These are phyloP conservation scores for Claviceps purpurea DNA, from an alignment of 2,329 filamentous ascomycete species.

Conservation along the genomic window DNA sequence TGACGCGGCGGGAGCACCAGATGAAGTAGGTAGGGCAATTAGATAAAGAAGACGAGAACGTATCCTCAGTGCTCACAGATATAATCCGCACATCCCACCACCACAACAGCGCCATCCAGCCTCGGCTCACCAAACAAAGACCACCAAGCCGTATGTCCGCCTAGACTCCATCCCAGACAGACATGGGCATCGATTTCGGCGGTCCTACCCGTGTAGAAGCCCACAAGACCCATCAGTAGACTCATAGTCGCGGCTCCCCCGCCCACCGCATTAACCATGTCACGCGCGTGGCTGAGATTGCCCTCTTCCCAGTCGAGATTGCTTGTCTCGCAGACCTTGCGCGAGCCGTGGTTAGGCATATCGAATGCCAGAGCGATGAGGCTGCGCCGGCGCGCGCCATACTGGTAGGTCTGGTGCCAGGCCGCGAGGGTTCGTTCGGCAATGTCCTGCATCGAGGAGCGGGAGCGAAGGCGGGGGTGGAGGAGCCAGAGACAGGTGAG, in stretches of 20 bases:
- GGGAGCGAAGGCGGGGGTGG: constrained; percentile 60
- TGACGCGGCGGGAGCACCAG: background rate
- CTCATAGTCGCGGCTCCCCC: constrained; percentile 63
- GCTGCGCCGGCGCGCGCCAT: constrained; percentile 26
- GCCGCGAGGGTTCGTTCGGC: constrained; percentile 55
- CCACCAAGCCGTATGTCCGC: constrained; percentile 82
- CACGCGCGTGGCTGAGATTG: constrained; percentile 70
- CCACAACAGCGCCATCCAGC: constrained; percentile 61
- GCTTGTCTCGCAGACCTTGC: constrained; percentile 50
- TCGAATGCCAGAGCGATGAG: constrained; percentile 79
- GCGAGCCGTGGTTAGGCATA: constrained; percentile 79
- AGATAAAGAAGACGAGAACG: background rate
- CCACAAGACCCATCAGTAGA: constrained; percentile 62
- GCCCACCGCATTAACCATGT: constrained; percentile 75
- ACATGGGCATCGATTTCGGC: constrained; percentile 52
- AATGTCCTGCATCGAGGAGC: constrained; percentile 62
- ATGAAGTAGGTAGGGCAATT: background rate
- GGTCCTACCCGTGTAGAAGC: constrained; percentile 47
- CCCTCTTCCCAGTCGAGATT: constrained; percentile 72
- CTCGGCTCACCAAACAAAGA: constrained; percentile 64
- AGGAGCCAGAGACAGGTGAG: constrained; percentile 84
- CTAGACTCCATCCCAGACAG: constrained; percentile 70
- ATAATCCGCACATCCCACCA: constrained; percentile 87
- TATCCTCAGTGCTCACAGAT: constrained; percentile 43
- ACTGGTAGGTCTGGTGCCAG: constrained; percentile 41